A percentile compares a stretch with the other conserved stretches of the same genome.
Conservation (phyloP, 1,284 basidiomycete species). For the Vanrija sp. region DNA sequence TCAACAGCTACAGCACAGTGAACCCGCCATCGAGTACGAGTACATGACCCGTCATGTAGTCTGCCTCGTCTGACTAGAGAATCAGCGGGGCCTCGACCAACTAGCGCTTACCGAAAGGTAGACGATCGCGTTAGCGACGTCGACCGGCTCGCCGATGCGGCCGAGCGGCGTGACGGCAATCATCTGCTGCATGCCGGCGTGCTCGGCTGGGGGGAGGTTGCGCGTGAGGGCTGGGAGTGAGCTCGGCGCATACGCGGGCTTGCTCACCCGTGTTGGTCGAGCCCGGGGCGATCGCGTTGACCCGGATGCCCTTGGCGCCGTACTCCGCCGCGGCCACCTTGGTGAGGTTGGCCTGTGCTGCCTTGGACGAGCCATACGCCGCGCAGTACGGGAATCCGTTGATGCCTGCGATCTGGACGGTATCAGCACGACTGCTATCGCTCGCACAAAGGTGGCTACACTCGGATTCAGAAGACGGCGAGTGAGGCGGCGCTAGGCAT, state of each 20-base stretch:
- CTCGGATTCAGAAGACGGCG: too few species aligned
- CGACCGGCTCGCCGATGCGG: background rate
- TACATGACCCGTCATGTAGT: slow-evolving; percentile 3
- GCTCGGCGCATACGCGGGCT: too few species aligned
- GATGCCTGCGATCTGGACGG: slow-evolving; percentile 8
- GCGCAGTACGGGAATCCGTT: background rate
- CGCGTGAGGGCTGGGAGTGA: background rate
- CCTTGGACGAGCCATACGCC: slow-evolving; percentile 6
- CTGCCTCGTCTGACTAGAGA: slow-evolving; percentile 3
- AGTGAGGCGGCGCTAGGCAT: too few species aligned
- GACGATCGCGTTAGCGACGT: slow-evolving; percentile 1
- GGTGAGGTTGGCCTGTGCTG: slow-evolving; percentile 1
- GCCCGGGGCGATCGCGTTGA: slow-evolving; percentile 3
- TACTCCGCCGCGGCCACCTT: slow-evolving; percentile 1
- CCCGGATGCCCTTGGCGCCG: slow-evolving; percentile 3
- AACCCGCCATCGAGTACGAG: slow-evolving; percentile 5
- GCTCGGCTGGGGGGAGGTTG: background rate
- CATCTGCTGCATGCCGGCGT: background rate
- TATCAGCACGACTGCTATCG: too few species aligned
- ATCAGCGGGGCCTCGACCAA: background rate
- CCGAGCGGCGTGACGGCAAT: slow-evolving; percentile 1
- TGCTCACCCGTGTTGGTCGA: slow-evolving; percentile 5
- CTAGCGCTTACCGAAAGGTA: slow-evolving; percentile 1
- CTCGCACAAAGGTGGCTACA: too few species aligned
- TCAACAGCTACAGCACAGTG: background rate